These are phyloP conservation scores for Podospora appendiculata DNA, from an alignment of 495 filamentous ascomycete species.

Conservation along the genomic window DNA sequence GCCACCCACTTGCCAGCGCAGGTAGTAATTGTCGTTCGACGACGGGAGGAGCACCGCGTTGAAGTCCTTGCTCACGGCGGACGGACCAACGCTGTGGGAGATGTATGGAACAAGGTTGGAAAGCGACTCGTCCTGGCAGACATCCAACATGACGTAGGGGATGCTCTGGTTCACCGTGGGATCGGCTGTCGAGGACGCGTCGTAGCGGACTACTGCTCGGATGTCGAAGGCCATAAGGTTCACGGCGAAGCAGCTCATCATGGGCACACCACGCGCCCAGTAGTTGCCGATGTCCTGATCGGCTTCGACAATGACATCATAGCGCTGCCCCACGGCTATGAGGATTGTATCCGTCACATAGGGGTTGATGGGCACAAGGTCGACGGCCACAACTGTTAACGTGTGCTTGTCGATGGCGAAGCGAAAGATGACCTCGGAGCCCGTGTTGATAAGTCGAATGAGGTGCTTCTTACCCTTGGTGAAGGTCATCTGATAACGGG, in stretches of 20 bases:
- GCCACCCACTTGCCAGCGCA: slow-evolving; percentile 5
- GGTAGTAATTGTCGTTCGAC: not conserved
- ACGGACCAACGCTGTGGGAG: slow-evolving; percentile 23
- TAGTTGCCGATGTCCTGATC: slow-evolving; percentile 40
- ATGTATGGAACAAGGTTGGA: slow-evolving; percentile 36
- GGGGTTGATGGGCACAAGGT: slow-evolving; percentile 35
- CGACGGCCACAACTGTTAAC: slow-evolving; percentile 27
- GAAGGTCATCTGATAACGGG: slow-evolving; percentile 23
- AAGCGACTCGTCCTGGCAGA: slow-evolving; percentile 32
- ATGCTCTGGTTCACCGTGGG: slow-evolving; percentile 24
- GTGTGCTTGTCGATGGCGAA: slow-evolving; percentile 1
- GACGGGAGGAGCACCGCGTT: slow-evolving; percentile 4
- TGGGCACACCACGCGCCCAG: slow-evolving; percentile 51
- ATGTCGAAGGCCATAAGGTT: slow-evolving; percentile 22
- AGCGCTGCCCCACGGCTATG: slow-evolving; percentile 56
- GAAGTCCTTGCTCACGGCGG: slow-evolving; percentile 14
- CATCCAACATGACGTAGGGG: slow-evolving; percentile 19
- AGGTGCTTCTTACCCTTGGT: slow-evolving; percentile 29
- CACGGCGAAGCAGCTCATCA: slow-evolving; percentile 37
- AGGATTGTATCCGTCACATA: slow-evolving; percentile 29
- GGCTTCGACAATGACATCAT: slow-evolving; percentile 55
- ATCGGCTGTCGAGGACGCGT: slow-evolving; percentile 19
- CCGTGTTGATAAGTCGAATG: slow-evolving; percentile 42
- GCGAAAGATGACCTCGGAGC: slow-evolving; percentile 19
- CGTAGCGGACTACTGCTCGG: slow-evolving; percentile 53